Conservation (phyloP, 192 early-diverging fungal genomes). For the Cetraspora pellucida region DNA sequence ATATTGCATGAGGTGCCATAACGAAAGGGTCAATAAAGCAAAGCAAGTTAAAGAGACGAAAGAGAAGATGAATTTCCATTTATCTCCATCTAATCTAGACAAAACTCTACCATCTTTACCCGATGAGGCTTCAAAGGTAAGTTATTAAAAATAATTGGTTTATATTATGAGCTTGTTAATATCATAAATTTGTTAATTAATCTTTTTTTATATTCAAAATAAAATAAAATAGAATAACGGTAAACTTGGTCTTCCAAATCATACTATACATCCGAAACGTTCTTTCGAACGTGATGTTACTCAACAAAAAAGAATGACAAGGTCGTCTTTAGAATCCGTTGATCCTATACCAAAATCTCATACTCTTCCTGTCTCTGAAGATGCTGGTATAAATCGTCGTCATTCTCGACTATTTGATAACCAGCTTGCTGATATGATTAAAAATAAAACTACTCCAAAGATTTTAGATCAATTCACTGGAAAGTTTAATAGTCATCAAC, state of each 20-base stretch:
- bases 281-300: slow-evolving; percentile 17
- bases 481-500: neutral
- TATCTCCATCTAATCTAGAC: slow-evolving; percentile 18
- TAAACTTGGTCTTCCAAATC: neutral
- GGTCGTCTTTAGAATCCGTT: neutral
- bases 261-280: neutral
- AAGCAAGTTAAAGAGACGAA: slow-evolving; percentile 30
- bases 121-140: slow-evolving; percentile 9
- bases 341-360: slow-evolving; percentile 24
- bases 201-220: too few species aligned
- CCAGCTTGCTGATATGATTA: slow-evolving; percentile 1
- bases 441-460: slow-evolving; percentile 19
- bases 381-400: neutral
- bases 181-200: too few species aligned
- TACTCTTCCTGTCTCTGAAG: slow-evolving; percentile 1
- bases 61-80: neutral
- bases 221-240: neutral
- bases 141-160: neutral
- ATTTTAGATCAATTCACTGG: slow-evolving; percentile 26
- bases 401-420: slow-evolving; percentile 26
- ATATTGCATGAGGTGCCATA: slow-evolving; percentile 75
- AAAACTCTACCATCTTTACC: slow-evolving; percentile 42
- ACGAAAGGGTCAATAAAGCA: slow-evolving; percentile 46
- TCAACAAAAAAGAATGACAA: slow-evolving; percentile 2
- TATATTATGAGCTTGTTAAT: too few species aligned